Conservation (phyloP, 2,329 filamentous ascomycete species). For the Immersiporthe knoxdaviesiana region DNA sequence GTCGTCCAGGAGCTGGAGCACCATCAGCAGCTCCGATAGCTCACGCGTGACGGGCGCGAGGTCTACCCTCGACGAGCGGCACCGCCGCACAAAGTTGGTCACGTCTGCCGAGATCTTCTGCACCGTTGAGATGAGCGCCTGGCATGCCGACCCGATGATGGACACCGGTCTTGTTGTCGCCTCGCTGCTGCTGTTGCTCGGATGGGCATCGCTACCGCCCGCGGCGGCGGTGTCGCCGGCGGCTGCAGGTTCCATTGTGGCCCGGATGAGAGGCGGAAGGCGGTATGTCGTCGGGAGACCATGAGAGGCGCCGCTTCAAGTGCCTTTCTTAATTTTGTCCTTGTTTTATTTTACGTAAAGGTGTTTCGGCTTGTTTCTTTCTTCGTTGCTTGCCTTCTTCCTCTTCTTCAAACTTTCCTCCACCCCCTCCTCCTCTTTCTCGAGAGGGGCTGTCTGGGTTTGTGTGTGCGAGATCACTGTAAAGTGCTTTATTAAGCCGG, state of each 20-base stretch:
- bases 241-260: constrained; percentile 15
- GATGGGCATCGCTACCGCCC: neutral
- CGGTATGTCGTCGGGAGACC: constrained; percentile 1
- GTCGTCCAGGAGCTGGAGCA: constrained; percentile 34
- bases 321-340: neutral
- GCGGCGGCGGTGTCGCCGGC: neutral
- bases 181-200: neutral
- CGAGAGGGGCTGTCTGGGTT: neutral
- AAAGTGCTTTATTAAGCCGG: neutral
- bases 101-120: constrained; percentile 30
- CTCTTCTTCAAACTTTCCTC: neutral
- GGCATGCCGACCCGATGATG: constrained; percentile 29
- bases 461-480: neutral
- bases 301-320: constrained; percentile 2
- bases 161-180: constrained; percentile 13
- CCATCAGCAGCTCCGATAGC: constrained; percentile 32
- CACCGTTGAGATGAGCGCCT: constrained; percentile 29
- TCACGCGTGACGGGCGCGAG: constrained; percentile 32
- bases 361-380: neutral
- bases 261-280: constrained; percentile 1
- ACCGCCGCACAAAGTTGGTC: constrained; percentile 32
- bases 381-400: too few relatives aligned
- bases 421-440: neutral
- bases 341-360: neutral
- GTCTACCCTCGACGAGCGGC: constrained; percentile 32